Evolutionary conservation across 148 eudicot genomes (phyloP), one percentile per base, ranked within the genome.

Genomic region (Polygonum maritimum): DNA sequence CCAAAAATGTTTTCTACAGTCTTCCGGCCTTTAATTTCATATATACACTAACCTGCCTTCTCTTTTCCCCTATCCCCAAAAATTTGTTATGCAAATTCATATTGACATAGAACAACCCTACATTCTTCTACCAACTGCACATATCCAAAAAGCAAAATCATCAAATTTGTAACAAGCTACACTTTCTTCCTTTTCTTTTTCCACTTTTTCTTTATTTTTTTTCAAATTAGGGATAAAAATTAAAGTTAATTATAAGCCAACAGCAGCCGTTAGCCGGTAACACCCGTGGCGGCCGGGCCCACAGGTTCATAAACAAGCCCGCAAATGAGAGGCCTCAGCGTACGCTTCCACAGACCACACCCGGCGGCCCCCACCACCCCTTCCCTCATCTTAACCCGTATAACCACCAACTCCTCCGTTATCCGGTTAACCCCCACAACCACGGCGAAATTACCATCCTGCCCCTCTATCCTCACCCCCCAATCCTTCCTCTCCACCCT

Each of bases 391-490:
- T 76, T 85, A 44, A 88, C 80, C 76, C 81, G 87, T 35, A 91
- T 89, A 78, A 76, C 76, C 48, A 84, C 87, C 76, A 83, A 79
- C 62, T 81, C 75, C 52, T 80, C 82, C 76, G 92, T 89, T 71
- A 89, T 71, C 85, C 92, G 83, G 74, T 80, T 62, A 11, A 89
- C 75, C 74, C 79, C 87, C 62, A 85, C 76, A 69, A 67, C 48
- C 2, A 69, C 73, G 0, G 18, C 76, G 75, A 82, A 89, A 76
- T 85, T 74, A 71, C 92, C 77, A 8, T 82, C 78, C 31, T 76
- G 84, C 73, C 86, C 92, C 54, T 87, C 87, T 65, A 89, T 44
- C 74, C 78, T 81, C 69, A 79, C 44, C 12, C 85, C 80, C 80
- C 75, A 75, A 21, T 76, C 87, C 71, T 75, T 81, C 74, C 52